Evolutionary conservation across 441 rosid species (phyloP).

Genomic region (Geranium incanum): DNA sequence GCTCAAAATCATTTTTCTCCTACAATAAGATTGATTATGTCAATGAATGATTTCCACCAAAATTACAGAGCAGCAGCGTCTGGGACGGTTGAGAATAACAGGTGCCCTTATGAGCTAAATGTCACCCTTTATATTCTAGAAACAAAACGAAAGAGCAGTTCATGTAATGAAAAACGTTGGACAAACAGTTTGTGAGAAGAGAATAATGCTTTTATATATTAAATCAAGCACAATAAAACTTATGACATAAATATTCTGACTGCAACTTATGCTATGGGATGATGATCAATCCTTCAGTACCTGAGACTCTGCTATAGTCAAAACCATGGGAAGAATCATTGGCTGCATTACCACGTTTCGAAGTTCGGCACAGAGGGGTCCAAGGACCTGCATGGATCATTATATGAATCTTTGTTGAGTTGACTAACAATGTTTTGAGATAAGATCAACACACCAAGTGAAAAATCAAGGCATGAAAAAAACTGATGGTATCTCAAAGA

Average conservation of each 20-base stretch:
- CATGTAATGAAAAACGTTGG: not conserved
- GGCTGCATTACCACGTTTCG: slow-evolving; percentile 96
- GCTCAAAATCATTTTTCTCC: slow-evolving; percentile 85
- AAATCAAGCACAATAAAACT: too few species aligned
- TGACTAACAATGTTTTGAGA: slow-evolving; percentile 1
- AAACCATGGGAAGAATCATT: slow-evolving; percentile 91
- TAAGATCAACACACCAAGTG: slow-evolving; percentile 8
- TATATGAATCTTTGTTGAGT: slow-evolving; percentile 13
- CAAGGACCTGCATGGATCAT: slow-evolving; percentile 61
- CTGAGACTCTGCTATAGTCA: slow-evolving; percentile 93
- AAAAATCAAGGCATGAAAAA: not conserved
- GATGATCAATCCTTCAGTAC: slow-evolving; percentile 27
- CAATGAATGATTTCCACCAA: slow-evolving; percentile 9
- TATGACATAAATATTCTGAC: not conserved
- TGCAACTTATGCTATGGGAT: not conserved
- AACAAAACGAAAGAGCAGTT: not conserved
- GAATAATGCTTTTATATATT: not conserved
- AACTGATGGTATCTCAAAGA: not conserved
- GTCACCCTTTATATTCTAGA: not conserved
- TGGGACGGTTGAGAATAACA: not conserved
- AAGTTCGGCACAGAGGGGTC: slow-evolving; percentile 93
- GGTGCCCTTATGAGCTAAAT: not conserved
- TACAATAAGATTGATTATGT: slow-evolving; percentile 29
- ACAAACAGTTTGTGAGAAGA: not conserved
- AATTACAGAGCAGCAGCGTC: not conserved